Evolutionary conservation across 2,329 filamentous ascomycete species (phyloP), one percentile per base, ranked within the genome.

Genomic region (Fonsecaea monophora): DNA sequence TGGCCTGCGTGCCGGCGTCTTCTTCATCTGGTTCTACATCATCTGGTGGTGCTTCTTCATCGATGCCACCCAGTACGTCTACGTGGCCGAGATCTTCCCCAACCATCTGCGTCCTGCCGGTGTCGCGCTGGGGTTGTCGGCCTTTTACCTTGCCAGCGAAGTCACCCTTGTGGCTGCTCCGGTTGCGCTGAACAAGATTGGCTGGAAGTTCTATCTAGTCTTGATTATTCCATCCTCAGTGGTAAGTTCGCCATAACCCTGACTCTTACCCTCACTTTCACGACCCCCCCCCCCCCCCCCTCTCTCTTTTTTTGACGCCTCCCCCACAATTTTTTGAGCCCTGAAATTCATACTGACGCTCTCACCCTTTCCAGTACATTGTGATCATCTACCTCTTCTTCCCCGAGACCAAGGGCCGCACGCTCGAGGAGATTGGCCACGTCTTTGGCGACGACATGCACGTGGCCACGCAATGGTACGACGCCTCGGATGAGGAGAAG

Each of bases 281-380:
- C 25, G 25, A 25, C 25, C 25, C 1, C 25, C 25, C 25, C 2
- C 25, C n/a, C n/a, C n/a, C n/a, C n/a, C n/a, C n/a, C n/a, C n/a
- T n/a, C n/a, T n/a, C n/a, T n/a, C n/a, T n/a, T n/a, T n/a, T 25
- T 25, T 3, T 25, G 3, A 25, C 25, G 25, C 25, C 25, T 25
- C 25, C 25, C 25, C 25, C 25, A 25, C 25, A 25, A 25, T 25
- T 2, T 25, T 25, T 35, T 60, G 37, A 18, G 32, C 57, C 37
- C 56, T 18, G 15, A 3, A 25, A 25, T 25, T 25, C 2, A 25
- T 77, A 86, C 92, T 77, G 82, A 94, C 69, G 94, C 94, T 74
- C 91, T 87, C n/a, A 92, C 92, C 81, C 90, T 90, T 74, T 83
- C 83, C 1, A 82, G 83, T 75, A 77, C 65, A 72, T 73, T 12